These are phyloP conservation scores for Penicillium sp. DNA, from an alignment of 2,329 filamentous ascomycete species.

Conservation along the genomic window DNA sequence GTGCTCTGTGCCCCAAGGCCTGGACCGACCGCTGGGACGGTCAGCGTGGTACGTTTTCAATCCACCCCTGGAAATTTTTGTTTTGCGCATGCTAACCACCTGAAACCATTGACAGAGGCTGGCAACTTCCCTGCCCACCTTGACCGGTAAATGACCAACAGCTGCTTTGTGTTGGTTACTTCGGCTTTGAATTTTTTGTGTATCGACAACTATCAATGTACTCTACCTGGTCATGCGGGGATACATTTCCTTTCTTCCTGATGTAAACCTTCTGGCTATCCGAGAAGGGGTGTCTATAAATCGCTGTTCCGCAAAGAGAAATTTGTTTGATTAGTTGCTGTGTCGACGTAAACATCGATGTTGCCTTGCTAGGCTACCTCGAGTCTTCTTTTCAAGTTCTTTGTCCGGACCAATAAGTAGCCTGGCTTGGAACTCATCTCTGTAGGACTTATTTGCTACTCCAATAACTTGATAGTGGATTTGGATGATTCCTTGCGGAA, in stretches of 20 bases:
- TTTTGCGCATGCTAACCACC: slow-evolving; percentile 9
- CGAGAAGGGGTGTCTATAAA: slow-evolving; percentile 34
- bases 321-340: slow-evolving; percentile 6
- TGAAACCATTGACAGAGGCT: slow-evolving; percentile 43
- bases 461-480: background rate
- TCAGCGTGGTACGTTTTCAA: slow-evolving; percentile 74
- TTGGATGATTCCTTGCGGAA: slow-evolving; percentile 14
- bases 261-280: slow-evolving; percentile 13
- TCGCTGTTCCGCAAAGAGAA: slow-evolving; percentile 26
- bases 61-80: background rate
- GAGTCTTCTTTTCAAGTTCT: background rate
- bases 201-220: slow-evolving; percentile 40
- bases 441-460: background rate
- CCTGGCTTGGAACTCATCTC: background rate
- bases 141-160: slow-evolving; percentile 43
- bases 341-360: background rate
- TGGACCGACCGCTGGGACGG: slow-evolving; percentile 97
- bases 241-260: slow-evolving; percentile 28
- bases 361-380: background rate
- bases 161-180: slow-evolving; percentile 25
- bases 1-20: slow-evolving; percentile 92
- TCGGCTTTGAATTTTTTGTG: slow-evolving; percentile 30
- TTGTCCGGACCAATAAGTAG: background rate
- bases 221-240: slow-evolving; percentile 38
- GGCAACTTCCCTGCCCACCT: slow-evolving; percentile 57